phyloP scores from a whole-genome alignment of 2,329 filamentous ascomycete genomes.

The Xylaria polymorpha region DNA sequence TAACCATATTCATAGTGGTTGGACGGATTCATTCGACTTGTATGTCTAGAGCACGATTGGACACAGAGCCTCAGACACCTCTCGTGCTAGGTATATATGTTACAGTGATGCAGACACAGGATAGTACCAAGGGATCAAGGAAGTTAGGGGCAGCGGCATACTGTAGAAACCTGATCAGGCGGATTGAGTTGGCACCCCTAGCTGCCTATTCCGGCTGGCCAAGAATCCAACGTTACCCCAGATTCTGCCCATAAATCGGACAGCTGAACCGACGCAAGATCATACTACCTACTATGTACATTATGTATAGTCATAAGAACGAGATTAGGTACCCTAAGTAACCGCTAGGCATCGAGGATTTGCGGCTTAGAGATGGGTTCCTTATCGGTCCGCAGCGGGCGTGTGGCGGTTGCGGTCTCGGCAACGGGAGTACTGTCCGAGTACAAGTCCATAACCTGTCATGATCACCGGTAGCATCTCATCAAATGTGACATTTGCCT shows the following conservation, averaged over 20 bases:
- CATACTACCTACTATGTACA: background rate
- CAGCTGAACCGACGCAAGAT: background rate
- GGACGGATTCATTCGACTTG: background rate
- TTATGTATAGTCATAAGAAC: background rate
- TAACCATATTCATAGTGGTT: background rate
- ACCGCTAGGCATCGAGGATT: background rate
- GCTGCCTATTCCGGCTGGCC: slow-evolving; percentile 19
- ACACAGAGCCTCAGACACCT: background rate
- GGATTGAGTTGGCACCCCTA: background rate
- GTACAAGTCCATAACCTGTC: background rate
- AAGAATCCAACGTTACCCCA: slow-evolving; percentile 17
- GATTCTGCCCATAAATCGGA: background rate
- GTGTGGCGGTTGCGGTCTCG: background rate
- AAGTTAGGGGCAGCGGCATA: background rate
- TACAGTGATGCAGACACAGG: background rate
- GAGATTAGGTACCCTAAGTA: background rate
- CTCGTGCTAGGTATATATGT: background rate
- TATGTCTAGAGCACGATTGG: background rate
- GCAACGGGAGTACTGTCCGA: background rate
- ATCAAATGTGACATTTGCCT: background rate
- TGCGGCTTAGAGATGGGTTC: background rate
- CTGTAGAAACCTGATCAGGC: background rate
- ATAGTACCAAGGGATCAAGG: background rate
- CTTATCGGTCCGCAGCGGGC: background rate
- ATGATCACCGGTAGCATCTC: background rate